A percentile compares a stretch with the other conserved stretches of the same genome.
phyloP scores from a whole-genome alignment of 1,284 basidiomycete species.

The Pterulicium gracile region DNA sequence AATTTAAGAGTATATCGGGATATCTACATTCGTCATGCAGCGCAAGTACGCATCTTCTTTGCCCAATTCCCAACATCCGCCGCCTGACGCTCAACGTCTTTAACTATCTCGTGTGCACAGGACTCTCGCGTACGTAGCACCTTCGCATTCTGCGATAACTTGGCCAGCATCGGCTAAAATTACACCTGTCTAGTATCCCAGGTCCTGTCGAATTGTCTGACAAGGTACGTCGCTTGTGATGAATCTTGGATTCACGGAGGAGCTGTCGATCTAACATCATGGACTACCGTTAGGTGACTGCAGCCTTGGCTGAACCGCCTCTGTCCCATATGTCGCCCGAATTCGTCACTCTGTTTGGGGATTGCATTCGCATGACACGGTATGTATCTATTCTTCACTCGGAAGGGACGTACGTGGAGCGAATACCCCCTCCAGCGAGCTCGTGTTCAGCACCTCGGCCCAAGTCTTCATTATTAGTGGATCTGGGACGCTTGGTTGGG shows the following conservation, averaged over 20 bases:
- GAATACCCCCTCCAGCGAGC: constrained; percentile 47
- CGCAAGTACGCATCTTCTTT: no score
- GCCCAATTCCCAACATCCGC: no score
- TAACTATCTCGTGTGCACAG: no score
- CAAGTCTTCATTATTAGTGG: constrained; percentile 91
- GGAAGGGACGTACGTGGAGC: no score
- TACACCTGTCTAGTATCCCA: constrained; percentile 24
- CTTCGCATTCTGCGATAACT: no score
- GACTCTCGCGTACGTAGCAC: no score
- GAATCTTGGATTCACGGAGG: constrained; percentile 21
- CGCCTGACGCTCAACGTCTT: no score
- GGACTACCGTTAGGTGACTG: constrained; percentile 33
- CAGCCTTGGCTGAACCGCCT: constrained; percentile 79
- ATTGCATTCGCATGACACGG: constrained; percentile 84
- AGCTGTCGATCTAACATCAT: constrained; percentile 16
- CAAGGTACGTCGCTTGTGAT: neutral
- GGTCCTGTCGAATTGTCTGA: constrained; percentile 23
- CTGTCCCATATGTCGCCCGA: constrained; percentile 89
- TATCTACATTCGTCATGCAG: no score
- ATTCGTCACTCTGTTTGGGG: constrained; percentile 85
- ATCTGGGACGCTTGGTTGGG: constrained; percentile 93
- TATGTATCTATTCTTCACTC: constrained; percentile 17
- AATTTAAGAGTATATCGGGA: no score
- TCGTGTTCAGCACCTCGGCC: constrained; percentile 64
- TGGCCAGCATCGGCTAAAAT: no score